Percentiles rank a stretch among this genome's conserved stretches.
phyloP scores from a whole-genome alignment of 73 alveolate genomes.

The Paramecium sexaurelia region DNA sequence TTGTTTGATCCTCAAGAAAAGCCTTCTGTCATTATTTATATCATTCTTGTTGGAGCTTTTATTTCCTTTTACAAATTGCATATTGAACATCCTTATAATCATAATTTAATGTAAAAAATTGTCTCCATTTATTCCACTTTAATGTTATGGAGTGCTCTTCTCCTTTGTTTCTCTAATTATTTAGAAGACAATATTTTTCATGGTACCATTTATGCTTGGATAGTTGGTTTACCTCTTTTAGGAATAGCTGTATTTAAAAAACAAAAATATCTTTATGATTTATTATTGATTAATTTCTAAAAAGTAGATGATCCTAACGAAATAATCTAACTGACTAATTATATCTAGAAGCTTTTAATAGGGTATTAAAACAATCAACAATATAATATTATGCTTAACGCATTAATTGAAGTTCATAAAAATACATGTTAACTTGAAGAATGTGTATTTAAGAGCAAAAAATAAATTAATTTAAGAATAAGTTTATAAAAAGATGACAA shows the following conservation, averaged over 20 bases:
- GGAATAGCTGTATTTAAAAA: not conserved
- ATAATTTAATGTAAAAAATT: conserved; percentile 12
- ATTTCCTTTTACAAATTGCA: conserved; percentile 48
- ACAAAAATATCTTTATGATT: not conserved
- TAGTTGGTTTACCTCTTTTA: conserved; percentile 36
- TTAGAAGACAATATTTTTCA: conserved; percentile 17
- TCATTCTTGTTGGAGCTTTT: conserved; percentile 48
- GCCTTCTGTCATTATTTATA: not conserved
- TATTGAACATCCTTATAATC: conserved; percentile 50
- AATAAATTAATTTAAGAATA: conserved; percentile 33
- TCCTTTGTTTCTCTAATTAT: not conserved
- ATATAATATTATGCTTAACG: not conserved
- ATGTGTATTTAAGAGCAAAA: conserved; percentile 51
- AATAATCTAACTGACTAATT: not conserved
- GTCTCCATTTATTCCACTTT: conserved; percentile 26
- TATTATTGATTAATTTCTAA: not conserved
- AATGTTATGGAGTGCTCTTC: conserved; percentile 28
- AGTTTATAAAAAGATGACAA: not conserved
- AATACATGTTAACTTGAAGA: conserved; percentile 63
- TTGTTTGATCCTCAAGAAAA: not conserved
- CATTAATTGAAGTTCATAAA: conserved; percentile 26
- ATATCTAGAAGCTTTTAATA: not conserved
- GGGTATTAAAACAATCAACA: not conserved
- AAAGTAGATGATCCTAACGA: not conserved
- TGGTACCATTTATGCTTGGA: conserved; percentile 45